These are phyloP conservation scores for Bipolaris victoriae DNA, from an alignment of 2,329 filamentous ascomycete species.

Conservation along the genomic window DNA sequence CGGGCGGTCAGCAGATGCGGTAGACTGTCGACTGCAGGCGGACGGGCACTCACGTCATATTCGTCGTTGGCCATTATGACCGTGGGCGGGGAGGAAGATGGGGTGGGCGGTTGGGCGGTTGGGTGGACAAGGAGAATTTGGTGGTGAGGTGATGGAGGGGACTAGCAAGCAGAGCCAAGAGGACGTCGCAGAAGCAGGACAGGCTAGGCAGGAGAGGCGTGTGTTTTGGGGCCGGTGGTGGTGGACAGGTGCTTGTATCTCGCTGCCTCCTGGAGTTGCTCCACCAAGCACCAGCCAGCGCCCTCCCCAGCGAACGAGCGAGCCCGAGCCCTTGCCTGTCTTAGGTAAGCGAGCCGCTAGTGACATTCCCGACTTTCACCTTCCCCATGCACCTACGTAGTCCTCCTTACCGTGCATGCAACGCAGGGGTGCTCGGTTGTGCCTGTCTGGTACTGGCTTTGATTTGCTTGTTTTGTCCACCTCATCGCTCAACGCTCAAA, in stretches of 20 bases:
- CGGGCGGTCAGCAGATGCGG: slow-evolving; percentile 29
- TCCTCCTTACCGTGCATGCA: not conserved
- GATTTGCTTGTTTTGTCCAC: slow-evolving; percentile 1
- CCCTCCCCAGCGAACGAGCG: slow-evolving; percentile 9
- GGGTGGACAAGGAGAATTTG: not conserved
- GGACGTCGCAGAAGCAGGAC: slow-evolving; percentile 1
- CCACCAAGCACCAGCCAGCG: slow-evolving; percentile 16
- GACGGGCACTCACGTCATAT: slow-evolving; percentile 82
- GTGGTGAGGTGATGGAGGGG: not conserved
- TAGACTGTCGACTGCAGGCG: slow-evolving; percentile 26
- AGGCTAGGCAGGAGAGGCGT: slow-evolving; percentile 1
- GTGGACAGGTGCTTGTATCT: slow-evolving; percentile 19
- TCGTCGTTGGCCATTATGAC: slow-evolving; percentile 95
- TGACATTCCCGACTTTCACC: slow-evolving; percentile 1
- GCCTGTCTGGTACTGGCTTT: too few species aligned
- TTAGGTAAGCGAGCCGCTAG: slow-evolving; percentile 16
- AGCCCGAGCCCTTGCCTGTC: slow-evolving; percentile 12
- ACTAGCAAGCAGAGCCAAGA: slow-evolving; percentile 1
- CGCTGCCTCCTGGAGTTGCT: slow-evolving; percentile 20
- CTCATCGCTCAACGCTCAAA: not conserved
- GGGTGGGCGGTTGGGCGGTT: slow-evolving; percentile 13
- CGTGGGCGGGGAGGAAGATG: slow-evolving; percentile 36
- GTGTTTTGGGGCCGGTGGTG: slow-evolving; percentile 8
- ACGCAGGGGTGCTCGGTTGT: too few species aligned
- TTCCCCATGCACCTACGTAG: not conserved